These are phyloP conservation scores for Suillus variegatus DNA, from an alignment of 768 basidiomycete genomes.

Conservation along the genomic window DNA sequence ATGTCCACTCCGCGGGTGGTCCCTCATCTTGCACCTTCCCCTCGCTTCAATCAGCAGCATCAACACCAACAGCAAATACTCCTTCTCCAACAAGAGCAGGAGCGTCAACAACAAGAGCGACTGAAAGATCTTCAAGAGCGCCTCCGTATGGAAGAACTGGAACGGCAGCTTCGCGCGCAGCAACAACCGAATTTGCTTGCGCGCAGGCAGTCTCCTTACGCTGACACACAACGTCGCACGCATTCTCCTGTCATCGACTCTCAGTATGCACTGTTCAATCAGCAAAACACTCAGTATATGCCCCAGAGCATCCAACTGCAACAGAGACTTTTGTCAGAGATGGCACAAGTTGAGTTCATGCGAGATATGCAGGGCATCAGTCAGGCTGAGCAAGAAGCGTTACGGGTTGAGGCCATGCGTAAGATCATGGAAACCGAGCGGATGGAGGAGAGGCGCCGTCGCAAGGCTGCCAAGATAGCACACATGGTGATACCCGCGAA, in stretches of 20 bases:
- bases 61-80: constrained; percentile 74
- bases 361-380: constrained; percentile 62
- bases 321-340: constrained; percentile 74
- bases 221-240: constrained; percentile 55
- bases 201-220: constrained; percentile 42
- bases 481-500: constrained; percentile 64
- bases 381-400: constrained; percentile 65
- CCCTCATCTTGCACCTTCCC: constrained; percentile 58
- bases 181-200: constrained; percentile 42
- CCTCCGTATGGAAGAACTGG: constrained; percentile 62
- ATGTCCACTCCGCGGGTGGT: constrained; percentile 64
- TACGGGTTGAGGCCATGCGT: constrained; percentile 78
- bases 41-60: constrained; percentile 75
- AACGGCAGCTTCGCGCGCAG: constrained; percentile 59
- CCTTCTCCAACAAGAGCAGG: constrained; percentile 68
- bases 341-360: constrained; percentile 70
- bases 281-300: constrained; percentile 54
- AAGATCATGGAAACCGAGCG: constrained; percentile 90
- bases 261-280: constrained; percentile 40
- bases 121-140: constrained; percentile 66
- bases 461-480: constrained; percentile 83
- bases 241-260: constrained; percentile 44
- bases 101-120: constrained; percentile 56
- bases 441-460: constrained; percentile 81
- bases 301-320: constrained; percentile 72